Evolutionary conservation across 176 grass and related monocot genomes (phyloP), one percentile per base, ranked within the genome.

Genomic region (Metroxylon sagu): DNA sequence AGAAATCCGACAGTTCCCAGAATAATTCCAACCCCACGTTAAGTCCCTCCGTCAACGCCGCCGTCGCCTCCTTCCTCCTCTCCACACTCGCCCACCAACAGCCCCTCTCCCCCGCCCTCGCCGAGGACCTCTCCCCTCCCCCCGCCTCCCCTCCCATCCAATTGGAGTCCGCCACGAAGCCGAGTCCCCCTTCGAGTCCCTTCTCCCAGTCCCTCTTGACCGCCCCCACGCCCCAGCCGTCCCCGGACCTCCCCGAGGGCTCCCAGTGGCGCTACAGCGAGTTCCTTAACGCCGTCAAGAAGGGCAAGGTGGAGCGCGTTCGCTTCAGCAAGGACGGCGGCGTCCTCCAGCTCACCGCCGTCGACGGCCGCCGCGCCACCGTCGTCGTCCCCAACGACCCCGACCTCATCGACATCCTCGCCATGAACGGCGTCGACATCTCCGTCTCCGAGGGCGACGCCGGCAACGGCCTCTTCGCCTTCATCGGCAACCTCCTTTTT

Each of bases 351-450:
- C 79, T 98, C 23, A 88, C 81, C 7, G 79, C 93, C 48, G 64
- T 98, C 6, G 93, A 98, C 52, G 81, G 87, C 8, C 81, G 81
- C 61, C 87, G 81, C 67, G 81, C 92, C 25, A 53, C 75, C 53
- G 78, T 96, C 7, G 70, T 96, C 3, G 83, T 96, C 43, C 92
- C 87, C 49, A 85, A 96, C 48, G 91, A 96, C 62, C 91, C 91
- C 0, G 91, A 96, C 79, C 82, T 96, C 27, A 90, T 96, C 28
- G 91, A 96, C 68, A 96, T 96, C 52, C 76, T 96, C 12, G 91
- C 91, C 57, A 96, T 89, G 80, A 96, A 96, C 57, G 83, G 91
- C 56, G 86, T 96, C 67, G 86, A 96, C 78, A 96, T 96, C 77
- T 96, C 91, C 6, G 91, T 96, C 52, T 83, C 91, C 28, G 91